Evolutionary conservation across 1,284 basidiomycete species (phyloP), one percentile per base, ranked within the genome.

Genomic region (Ganoderma lingzhi): DNA sequence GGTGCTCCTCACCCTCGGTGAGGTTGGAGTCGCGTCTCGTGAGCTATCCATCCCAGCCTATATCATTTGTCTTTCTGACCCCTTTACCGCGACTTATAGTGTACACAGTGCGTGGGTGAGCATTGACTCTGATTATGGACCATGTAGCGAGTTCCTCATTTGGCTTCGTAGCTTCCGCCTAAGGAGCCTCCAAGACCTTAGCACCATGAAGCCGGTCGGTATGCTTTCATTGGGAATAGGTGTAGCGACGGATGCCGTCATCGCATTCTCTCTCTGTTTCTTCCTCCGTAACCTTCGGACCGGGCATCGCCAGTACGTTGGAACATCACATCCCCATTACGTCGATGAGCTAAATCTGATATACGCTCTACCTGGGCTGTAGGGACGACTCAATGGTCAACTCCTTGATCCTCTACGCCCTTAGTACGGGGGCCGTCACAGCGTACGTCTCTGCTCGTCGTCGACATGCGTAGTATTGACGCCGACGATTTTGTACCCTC

Each of bases 311-410:
- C 78, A 83, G 85, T 84, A 68, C 65, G 82, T 78, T 23, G 1
- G 32, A 23, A 3, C 56, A 23, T 19, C 35, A 3, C 56, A 23
- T 19, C 35, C 19, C 19, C n/a, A 39, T 59, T 39, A 62, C 70
- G 42, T 39, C n/a, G 9, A 10, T 39, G 19, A 6, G 19, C 37
- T 12, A 37, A 59, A 37, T n/a, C 62, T 68, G 63, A 65, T 62
- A 28, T 53, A 12, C 23, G 9, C 37, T 48, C 63, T 64, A 35
- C 63, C 56, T 30, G 35, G n/a, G 17, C 45, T 70, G 62, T 72
- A 92, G 90, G 56, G 85, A 87, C 56, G 86, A 91, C 76, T 86
- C 86, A 5, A 80, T 91, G n/a, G 85, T 92, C 45, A 87, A 86
- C 71, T 84, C 77, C 0, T 72, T 89, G 45, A 87, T 82, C 3